A percentile compares a stretch with the other conserved stretches of the same genome.
Evolutionary conservation across 1,284 basidiomycete species (phyloP).

Genomic region (Trametes versicolor): DNA sequence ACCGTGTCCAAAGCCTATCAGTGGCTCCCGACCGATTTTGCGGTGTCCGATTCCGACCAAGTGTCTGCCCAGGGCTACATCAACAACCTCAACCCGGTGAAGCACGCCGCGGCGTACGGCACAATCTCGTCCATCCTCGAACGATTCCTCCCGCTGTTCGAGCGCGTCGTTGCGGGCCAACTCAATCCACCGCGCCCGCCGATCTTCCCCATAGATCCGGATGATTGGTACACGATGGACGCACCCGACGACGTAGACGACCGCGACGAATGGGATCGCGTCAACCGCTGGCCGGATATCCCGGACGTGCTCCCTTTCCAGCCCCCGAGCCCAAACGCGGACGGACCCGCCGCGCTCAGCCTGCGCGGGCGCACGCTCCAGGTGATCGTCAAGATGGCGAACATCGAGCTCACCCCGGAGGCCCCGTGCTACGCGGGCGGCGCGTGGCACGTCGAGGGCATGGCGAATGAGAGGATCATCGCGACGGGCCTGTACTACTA

Average conservation of each 20-base stretch:
- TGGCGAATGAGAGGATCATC: conserved; percentile 55
- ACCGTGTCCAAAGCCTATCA: conserved; percentile 15
- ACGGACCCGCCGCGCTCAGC: conserved; percentile 1
- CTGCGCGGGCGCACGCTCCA: conserved; percentile 34
- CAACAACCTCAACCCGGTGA: conserved; percentile 26
- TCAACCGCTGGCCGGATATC: conserved; percentile 16
- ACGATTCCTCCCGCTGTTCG: conserved; percentile 26
- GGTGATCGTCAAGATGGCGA: conserved; percentile 46
- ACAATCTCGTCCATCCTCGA: conserved; percentile 18
- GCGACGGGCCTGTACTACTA: conserved; percentile 40
- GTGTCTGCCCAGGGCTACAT: conserved; percentile 18
- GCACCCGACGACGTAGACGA: background rate
- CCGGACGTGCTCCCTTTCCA: conserved; percentile 16
- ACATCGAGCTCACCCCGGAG: conserved; percentile 43
- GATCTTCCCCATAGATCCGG: conserved; percentile 13
- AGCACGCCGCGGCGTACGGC: background rate
- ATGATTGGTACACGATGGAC: conserved; percentile 4
- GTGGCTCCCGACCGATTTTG: conserved; percentile 22
- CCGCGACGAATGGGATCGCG: conserved; percentile 14
- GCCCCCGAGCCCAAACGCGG: conserved; percentile 1
- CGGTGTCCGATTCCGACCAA: conserved; percentile 4
- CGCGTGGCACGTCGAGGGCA: conserved; percentile 46
- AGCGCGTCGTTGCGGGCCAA: conserved; percentile 24
- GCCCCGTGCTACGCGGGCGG: conserved; percentile 42
- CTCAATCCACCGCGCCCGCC: conserved; percentile 1